These are phyloP conservation scores for Asterella californica DNA, from an alignment of 225 moss, liverwort and hornwort genomes.

Conservation along the genomic window DNA sequence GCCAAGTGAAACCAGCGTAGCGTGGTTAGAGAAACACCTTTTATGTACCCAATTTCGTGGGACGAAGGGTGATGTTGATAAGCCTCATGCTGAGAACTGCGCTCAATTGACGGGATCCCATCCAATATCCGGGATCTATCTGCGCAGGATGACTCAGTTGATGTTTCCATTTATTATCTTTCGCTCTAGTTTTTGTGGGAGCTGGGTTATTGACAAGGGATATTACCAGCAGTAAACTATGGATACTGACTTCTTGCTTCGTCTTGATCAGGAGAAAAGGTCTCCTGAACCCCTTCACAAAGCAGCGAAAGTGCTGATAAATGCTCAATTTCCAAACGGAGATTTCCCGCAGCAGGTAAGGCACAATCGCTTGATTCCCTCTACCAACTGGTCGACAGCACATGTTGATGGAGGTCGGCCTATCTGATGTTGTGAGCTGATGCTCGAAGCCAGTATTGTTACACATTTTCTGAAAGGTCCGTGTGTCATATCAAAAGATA, in stretches of 20 bases:
- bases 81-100: background rate
- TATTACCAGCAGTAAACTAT: background rate
- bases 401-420: background rate
- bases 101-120: background rate
- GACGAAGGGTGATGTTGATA: background rate
- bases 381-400: background rate
- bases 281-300: constrained; percentile 82
- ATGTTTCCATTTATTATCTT: background rate
- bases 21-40: background rate
- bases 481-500: background rate
- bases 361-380: background rate
- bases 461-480: background rate
- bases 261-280: constrained; percentile 44
- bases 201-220: background rate
- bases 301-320: constrained; percentile 74
- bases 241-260: background rate
- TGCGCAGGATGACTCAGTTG: background rate
- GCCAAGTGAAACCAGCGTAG: background rate
- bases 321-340: constrained; percentile 70
- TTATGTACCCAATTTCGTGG: background rate
- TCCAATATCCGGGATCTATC: background rate
- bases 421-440: background rate
- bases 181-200: background rate
- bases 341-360: constrained; percentile 95
- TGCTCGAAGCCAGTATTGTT: background rate